A percentile compares a stretch with the other conserved stretches of the same genome.
These are phyloP conservation scores for Penicillium sp. DNA, from an alignment of 2,329 filamentous ascomycete genomes.

Conservation along the genomic window DNA sequence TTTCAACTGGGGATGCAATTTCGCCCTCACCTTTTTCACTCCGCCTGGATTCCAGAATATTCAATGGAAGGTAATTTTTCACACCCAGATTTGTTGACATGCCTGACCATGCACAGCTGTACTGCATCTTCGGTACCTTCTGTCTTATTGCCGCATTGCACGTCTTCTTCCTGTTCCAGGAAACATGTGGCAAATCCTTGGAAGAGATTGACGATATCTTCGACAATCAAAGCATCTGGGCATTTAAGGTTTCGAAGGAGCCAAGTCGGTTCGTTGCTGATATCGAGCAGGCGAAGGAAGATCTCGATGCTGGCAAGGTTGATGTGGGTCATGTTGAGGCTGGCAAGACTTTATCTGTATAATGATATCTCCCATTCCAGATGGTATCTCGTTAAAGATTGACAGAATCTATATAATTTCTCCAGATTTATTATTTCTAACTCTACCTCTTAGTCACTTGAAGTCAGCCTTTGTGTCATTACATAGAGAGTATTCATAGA, in stretches of 20 bases:
- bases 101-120: conserved; percentile 16
- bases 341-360: neutral
- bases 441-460: too few species aligned
- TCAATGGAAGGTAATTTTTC: conserved; percentile 27
- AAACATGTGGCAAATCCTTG: conserved; percentile 36
- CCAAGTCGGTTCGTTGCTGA: conserved; percentile 16
- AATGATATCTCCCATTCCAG: too few species aligned
- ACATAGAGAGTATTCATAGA: too few species aligned
- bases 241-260: conserved; percentile 12
- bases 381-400: too few species aligned
- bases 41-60: conserved; percentile 35
- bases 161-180: conserved; percentile 33
- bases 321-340: neutral
- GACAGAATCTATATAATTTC: too few species aligned
- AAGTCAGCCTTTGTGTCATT: too few species aligned
- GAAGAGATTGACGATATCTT: conserved; percentile 38
- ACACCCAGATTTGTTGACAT: neutral
- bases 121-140: conserved; percentile 29
- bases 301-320: conserved; percentile 10
- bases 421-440: too few species aligned
- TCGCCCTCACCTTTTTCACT: conserved; percentile 33
- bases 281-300: conserved; percentile 18
- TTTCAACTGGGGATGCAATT: conserved; percentile 45
- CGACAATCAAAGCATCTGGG: conserved; percentile 21
- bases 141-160: conserved; percentile 27